Percentiles rank a stretch among this genome's conserved stretches.
Evolutionary conservation across 345 rosid species (phyloP).

Genomic region (Eucalyptus cladocalyx): DNA sequence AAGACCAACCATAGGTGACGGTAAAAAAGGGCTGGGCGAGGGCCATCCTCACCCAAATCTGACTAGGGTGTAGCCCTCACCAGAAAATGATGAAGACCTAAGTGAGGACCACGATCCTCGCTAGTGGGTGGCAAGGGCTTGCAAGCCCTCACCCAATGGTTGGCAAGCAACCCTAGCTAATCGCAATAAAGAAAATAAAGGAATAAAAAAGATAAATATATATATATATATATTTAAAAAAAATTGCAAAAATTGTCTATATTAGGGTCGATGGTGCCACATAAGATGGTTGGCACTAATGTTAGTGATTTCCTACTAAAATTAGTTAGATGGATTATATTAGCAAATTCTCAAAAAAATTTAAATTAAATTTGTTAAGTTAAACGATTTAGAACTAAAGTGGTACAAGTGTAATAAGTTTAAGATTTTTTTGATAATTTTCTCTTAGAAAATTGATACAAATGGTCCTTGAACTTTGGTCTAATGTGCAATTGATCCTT

Average conservation of each 20-base stretch:
- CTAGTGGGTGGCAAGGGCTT: not conserved
- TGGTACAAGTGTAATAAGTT: not conserved
- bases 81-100: accelerated
- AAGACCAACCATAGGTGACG: not conserved
- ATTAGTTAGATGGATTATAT: not conserved
- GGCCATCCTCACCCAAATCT: not conserved
- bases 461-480: no score
- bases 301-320: no score
- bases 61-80: not conserved
- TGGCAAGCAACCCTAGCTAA: no score
- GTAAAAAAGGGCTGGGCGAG: not conserved
- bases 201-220: no score
- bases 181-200: not conserved
- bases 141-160: no score
- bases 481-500: no score
- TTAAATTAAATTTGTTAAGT: not conserved
- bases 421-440: not conserved
- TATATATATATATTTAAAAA: no score
- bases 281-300: no score
- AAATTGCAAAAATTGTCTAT: not conserved
- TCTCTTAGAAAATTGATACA: no score
- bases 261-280: not conserved
- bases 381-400: no score
- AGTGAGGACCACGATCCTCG: not conserved
- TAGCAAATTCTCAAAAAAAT: no score